Base-by-base conservation (phyloP, 23 red algal species). In the Gracilaria domingensis region DNA sequence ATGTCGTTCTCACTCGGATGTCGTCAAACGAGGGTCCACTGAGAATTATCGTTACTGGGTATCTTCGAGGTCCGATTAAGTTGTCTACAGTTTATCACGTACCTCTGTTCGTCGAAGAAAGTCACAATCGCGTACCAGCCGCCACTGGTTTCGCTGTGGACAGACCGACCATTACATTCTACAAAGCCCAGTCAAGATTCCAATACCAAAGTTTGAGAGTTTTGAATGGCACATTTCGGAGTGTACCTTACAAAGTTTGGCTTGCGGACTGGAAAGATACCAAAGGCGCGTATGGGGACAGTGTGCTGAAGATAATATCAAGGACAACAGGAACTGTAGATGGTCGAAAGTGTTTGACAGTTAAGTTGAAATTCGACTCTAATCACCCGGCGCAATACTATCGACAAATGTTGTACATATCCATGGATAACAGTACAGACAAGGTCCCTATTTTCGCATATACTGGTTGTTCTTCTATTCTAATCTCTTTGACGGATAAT, bases 391-490 rank as follows among this genome's bases (percentile, higher is more conserved):
- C 70, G 24, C 66, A 66, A 28, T 38, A 81, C 71, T 70, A 67
- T 47, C 21, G 53, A n/a, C 66, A 60, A 58, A 50, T 66, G 54
- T 32, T 90, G 38, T 30, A 77, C 58, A 90, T 90, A 11, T 70
- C 57, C 0, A 69, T 90, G 53, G 74, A 51, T 75, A 54, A 40
- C 54, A 60, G 38, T 23, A 80, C 28, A 44, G 73, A 90, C 20
- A 66, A 55, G 36, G 53, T 90, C 35, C 87, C 45, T 3, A 81
- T 90, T 45, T 90, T 90, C 74, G 87, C 66, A 45, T 90, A 90
- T 35, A 67, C 65, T 65, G 87, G 87, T 38, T 61, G 37, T 39
- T 90, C 87, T 8, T 42, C 71, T 38, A 71, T 90, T 29, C 71
- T 57, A 18, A 45, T 82, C 8, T 62, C 33, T 60, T 0, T 51